Percentiles rank a stretch among this genome's conserved stretches.
Evolutionary conservation across 2,329 filamentous ascomycete genomes (phyloP).

Genomic region (Venturia aucupariae): DNA sequence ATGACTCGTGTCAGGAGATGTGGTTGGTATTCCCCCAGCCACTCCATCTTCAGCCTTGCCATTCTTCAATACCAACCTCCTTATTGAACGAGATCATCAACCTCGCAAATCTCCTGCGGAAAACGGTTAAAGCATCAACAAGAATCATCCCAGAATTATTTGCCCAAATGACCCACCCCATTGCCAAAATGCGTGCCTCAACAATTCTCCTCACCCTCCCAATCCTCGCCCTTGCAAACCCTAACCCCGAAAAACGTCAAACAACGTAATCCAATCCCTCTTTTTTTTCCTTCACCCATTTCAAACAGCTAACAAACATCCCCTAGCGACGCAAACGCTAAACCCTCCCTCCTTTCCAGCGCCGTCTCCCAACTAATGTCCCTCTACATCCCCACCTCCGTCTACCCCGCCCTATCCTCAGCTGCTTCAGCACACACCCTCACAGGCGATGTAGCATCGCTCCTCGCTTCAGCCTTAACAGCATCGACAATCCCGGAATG

Average conservation of each 20-base stretch:
- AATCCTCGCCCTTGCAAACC: neutral
- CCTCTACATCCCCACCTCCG: slow-evolving; percentile 23
- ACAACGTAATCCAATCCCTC: neutral
- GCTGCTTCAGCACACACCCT: slow-evolving; percentile 22
- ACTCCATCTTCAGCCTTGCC: no score
- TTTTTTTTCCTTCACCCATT: neutral
- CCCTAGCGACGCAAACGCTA: neutral
- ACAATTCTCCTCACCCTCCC: neutral
- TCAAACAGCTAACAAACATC: neutral
- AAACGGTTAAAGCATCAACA: no score
- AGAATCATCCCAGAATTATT: no score
- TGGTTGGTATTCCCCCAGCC: no score
- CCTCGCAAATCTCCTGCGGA: no score
- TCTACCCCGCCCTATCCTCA: slow-evolving; percentile 20
- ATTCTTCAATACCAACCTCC: no score
- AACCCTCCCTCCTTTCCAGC: slow-evolving; percentile 22
- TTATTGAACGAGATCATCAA: no score
- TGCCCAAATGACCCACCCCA: no score
- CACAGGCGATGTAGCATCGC: slow-evolving; percentile 22
- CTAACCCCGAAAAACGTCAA: neutral
- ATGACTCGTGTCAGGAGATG: no score
- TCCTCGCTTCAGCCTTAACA: slow-evolving; percentile 21
- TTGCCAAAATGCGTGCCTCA: no score
- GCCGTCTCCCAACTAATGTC: slow-evolving; percentile 23
- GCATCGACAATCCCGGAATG: slow-evolving; percentile 21